A percentile compares a stretch with the other conserved stretches of the same genome.
Evolutionary conservation across 2,329 filamentous ascomycete genomes (phyloP).

Genomic region (Macrophomina phaseolina): DNA sequence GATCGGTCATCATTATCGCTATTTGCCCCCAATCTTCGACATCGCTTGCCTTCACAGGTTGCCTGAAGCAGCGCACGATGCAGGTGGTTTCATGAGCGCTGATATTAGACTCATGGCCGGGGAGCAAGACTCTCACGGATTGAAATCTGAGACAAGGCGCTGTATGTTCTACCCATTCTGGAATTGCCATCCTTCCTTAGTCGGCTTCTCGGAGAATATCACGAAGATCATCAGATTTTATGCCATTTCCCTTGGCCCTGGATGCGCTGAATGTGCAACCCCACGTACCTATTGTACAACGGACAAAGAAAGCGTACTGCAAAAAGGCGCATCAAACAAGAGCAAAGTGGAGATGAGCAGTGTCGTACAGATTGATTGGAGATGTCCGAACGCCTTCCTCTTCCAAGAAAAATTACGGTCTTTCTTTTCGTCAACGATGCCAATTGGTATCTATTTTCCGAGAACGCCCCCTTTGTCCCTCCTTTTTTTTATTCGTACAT

Average conservation of each 20-base stretch:
- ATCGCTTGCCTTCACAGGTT: neutral
- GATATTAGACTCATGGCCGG: no score
- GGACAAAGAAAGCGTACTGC: neutral
- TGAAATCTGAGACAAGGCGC: slow-evolving; percentile 2
- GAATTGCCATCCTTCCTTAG: slow-evolving; percentile 3
- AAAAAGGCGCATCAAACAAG: neutral
- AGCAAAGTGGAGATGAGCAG: neutral
- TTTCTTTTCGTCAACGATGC: slow-evolving; percentile 3
- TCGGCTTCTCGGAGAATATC: slow-evolving; percentile 14
- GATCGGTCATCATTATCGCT: neutral
- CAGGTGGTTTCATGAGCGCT: no score
- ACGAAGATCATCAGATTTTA: slow-evolving; percentile 13
- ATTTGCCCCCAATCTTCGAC: neutral
- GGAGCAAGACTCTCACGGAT: neutral
- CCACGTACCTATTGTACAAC: neutral
- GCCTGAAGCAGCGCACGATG: no score
- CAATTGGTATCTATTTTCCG: slow-evolving; percentile 21
- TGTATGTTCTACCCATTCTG: slow-evolving; percentile 18
- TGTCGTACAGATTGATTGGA: slow-evolving; percentile 23
- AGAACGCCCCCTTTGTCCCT: slow-evolving; percentile 10
- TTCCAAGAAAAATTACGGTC: neutral
- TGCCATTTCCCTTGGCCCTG: neutral
- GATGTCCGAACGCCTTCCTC: neutral
- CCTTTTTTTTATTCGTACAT: slow-evolving; percentile 16
- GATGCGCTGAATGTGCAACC: neutral